Evolutionary conservation across 164 flowering plant genomes (phyloP), one percentile per base, ranked within the genome.

Genomic region (Berberis thunbergii): DNA sequence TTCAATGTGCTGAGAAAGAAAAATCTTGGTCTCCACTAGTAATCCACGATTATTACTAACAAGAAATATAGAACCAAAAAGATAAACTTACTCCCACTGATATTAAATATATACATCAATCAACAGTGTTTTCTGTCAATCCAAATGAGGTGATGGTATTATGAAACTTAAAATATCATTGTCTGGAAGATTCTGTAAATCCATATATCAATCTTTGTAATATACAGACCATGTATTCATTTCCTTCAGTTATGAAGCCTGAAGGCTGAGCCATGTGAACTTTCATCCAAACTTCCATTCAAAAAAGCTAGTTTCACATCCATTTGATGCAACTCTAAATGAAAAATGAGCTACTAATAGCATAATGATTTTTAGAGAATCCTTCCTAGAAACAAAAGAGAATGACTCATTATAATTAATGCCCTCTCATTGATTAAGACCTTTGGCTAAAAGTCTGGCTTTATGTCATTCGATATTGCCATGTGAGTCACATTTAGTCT

Each of bases 381-480:
- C 54, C 12, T 50, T 50, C 54, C 54, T 50, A 8, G 54, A 50
- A 4, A 50, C 54, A 50, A n/a, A n/a, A 8, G 54, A 4, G 12
- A 59, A 59, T 43, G 49, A 43, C 8, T 59, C 6, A 13, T 10
- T 59, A 12, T 59, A 59, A 43, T 59, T 48, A 59, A 59, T 59
- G 49, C 3, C 61, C 12, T 59, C 38, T 13, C 43, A 43, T 8
- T 59, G 39, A 59, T 50, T 50, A 8, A 50, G 12, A 50, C 54
- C 54, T 50, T 50, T 50, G 54, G 11, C 6, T 7, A 9, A 10
- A 50, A 50, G 54, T 50, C 6, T 50, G 10, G 54, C 54, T 50
- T 50, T 50, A 50, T 50, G 12, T 50, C 54, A n/a, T 50, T 50
- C 54, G 12, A 50, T 50, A 4, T 50, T 50, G 11, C 54, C 54